Evolutionary conservation across 2,329 filamentous ascomycete genomes (phyloP).

Genomic region (Monilinia fructigena): DNA sequence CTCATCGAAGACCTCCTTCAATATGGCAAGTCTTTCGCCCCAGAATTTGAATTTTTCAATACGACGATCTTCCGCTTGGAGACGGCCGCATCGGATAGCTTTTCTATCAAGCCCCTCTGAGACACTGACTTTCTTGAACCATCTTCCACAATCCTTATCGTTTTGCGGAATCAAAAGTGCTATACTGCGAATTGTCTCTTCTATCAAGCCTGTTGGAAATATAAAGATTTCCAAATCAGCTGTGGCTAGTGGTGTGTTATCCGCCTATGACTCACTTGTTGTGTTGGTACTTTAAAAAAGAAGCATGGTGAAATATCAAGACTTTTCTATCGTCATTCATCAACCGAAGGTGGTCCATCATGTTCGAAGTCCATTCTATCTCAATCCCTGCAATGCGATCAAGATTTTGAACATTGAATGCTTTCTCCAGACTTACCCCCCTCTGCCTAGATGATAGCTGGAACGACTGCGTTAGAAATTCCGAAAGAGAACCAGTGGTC

Average conservation of each 20-base stretch:
- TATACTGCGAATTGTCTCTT: constrained; percentile 4
- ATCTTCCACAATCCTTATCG: neutral
- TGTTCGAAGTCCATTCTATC: constrained; percentile 40
- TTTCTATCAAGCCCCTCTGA: neutral
- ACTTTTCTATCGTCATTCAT: constrained; percentile 43
- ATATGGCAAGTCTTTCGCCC: constrained; percentile 37
- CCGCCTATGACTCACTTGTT: neutral
- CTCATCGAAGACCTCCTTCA: constrained; percentile 30
- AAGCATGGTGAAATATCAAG: constrained; percentile 44
- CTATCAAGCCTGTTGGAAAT: neutral
- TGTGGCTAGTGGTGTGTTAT: neutral
- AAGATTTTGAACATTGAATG: constrained; percentile 12
- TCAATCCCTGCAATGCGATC: constrained; percentile 14
- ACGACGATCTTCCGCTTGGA: constrained; percentile 26
- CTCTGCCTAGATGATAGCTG: neutral
- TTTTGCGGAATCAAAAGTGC: neutral
- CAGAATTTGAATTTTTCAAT: neutral
- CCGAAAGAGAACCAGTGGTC: neutral
- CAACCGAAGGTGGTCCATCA: constrained; percentile 45
- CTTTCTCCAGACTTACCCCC: neutral
- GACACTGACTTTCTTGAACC: neutral
- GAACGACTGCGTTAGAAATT: neutral
- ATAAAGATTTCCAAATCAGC: neutral
- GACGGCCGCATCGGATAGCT: neutral
- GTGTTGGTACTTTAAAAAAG: constrained; percentile 23